Percentiles rank a stretch among this genome's conserved stretches.
Evolutionary conservation across 345 rosid species (phyloP).

Genomic region (Mangifera indica): DNA sequence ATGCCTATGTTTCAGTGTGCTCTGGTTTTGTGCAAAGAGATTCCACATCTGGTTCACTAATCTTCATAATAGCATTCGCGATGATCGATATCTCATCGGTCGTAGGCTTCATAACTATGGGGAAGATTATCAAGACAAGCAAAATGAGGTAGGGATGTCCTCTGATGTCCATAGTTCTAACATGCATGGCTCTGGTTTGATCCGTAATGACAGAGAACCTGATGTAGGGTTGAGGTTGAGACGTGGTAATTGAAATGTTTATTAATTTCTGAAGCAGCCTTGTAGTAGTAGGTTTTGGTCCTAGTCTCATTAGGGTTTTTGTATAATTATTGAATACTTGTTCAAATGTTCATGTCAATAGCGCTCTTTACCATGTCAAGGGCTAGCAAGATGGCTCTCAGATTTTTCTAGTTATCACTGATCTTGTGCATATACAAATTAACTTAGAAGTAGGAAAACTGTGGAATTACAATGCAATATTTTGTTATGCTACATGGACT

Average conservation of each 20-base stretch:
- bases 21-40: constrained; percentile 83
- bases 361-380: not conserved
- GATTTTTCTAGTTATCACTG: not conserved
- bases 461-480: not conserved
- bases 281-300: not conserved
- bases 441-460: not conserved
- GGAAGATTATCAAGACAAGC: constrained; percentile 46
- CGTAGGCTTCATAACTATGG: constrained; percentile 91
- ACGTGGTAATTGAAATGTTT: constrained; percentile 43
- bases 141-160: constrained; percentile 24
- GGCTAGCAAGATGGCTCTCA: not conserved
- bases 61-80: constrained; percentile 97
- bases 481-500: not conserved
- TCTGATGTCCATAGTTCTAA: constrained; percentile 27
- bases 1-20: constrained; percentile 68
- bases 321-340: not conserved
- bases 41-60: constrained; percentile 95
- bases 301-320: not conserved
- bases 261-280: constrained; percentile 7
- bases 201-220: constrained; percentile 42
- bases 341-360: not conserved
- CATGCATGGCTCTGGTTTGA: constrained; percentile 28
- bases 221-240: constrained; percentile 63
- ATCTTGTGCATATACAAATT: constrained; percentile 9
- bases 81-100: constrained; percentile 92